Evolutionary conservation across 2,329 filamentous ascomycete genomes (phyloP), one percentile per base, ranked within the genome.

Genomic region (Dryadomyces sulphureus): DNA sequence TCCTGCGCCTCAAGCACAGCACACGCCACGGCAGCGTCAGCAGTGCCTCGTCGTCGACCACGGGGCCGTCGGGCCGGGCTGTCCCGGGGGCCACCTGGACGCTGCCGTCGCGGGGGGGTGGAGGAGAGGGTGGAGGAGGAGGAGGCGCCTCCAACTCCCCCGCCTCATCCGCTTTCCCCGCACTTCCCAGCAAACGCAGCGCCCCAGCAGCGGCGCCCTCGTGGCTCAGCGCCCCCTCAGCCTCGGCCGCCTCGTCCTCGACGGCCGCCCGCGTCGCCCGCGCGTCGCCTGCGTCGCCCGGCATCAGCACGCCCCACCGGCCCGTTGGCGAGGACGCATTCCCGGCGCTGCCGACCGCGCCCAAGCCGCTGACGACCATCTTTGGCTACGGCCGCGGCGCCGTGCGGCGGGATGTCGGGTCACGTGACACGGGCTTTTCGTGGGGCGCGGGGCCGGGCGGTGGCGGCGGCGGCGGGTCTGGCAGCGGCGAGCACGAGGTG

Each of bases 301-400:
- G 42, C 12, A 39, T 39, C 7, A 38, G 21, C 24, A 19, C 51
- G 41, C 45, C 46, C 17, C 20, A 47, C 30, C 36, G 36, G 8
- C 46, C 54, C 21, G 48, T 54, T n/a, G 47, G 60, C 41, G 63
- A 65, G 39, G 81, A 89, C 51, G 77, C 79, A 0, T 95, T 95
- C 62, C 90, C 89, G 0, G 81, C 87, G 1, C 70, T 95, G 1
- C 89, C 89, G 0, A 71, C 79, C 0, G 88, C 87, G 1, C 73
- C 84, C 0, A 95, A 80, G 56, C 73, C 75, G 3, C 66, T 67
- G 38, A 77, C 73, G 1, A 77, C 73, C 0, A 76, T 80, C 39
- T 78, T 79, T 46, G 75, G 75, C 3, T 79, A 79, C 53, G 76
- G 76, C 2, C 60, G 64, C 5, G 65, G 75, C 4, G 60, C 67